These are phyloP conservation scores for Monascus purpureus DNA, from an alignment of 495 filamentous ascomycete genomes.

Conservation along the genomic window DNA sequence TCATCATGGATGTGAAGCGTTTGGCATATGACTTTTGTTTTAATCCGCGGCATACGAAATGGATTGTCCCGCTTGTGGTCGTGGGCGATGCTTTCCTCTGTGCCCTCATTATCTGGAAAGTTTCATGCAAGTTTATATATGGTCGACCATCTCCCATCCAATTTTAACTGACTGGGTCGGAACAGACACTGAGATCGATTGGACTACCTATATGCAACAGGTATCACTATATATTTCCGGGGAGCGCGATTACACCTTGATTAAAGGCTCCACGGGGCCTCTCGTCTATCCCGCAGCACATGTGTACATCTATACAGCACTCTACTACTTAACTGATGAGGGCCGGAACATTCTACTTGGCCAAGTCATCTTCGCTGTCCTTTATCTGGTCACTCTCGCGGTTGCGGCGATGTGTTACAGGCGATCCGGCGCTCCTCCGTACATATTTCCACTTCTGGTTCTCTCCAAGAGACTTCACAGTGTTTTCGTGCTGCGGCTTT, in stretches of 20 bases:
- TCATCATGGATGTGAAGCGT: constrained; percentile 9
- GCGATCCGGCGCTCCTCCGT: constrained; percentile 66
- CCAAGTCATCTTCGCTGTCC: constrained; percentile 61
- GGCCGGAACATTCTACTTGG: constrained; percentile 66
- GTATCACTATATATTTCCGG: constrained; percentile 63
- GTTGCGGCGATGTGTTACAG: constrained; percentile 76
- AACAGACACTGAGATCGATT: constrained; percentile 97
- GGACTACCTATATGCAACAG: constrained; percentile 94
- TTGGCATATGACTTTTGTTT: constrained; percentile 8
- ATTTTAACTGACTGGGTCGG: not conserved
- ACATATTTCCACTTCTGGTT: constrained; percentile 74
- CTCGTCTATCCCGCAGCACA: constrained; percentile 90
- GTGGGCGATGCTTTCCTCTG: constrained; percentile 62
- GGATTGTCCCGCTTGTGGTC: constrained; percentile 54
- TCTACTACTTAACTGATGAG: constrained; percentile 64
- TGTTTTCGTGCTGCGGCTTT: constrained; percentile 80
- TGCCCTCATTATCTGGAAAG: constrained; percentile 62
- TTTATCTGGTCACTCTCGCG: constrained; percentile 64
- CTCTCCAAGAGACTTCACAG: constrained; percentile 89
- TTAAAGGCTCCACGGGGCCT: constrained; percentile 81
- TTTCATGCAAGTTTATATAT: constrained; percentile 55
- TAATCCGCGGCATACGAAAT: constrained; percentile 43
- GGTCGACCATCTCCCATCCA: not conserved
- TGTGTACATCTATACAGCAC: constrained; percentile 73
- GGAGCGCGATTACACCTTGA: constrained; percentile 74